phyloP scores from a whole-genome alignment of 805 yeast species.

The Metschnikowia similis region DNA sequence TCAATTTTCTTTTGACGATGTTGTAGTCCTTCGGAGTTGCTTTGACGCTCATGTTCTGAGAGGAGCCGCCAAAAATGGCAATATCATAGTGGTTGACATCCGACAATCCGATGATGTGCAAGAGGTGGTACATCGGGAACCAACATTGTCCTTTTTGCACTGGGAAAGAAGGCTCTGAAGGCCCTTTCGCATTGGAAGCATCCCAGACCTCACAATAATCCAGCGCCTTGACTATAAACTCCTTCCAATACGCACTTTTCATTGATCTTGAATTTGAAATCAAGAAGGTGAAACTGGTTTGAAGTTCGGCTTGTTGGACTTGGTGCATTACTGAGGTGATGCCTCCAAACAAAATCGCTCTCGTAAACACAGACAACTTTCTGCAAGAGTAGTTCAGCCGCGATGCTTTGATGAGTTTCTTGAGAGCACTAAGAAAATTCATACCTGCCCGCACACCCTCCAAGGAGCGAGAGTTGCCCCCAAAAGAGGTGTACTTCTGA shows the following conservation, averaged over 20 bases:
- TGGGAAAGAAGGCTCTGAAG: slow-evolving; percentile 7
- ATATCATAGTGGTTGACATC: slow-evolving; percentile 75
- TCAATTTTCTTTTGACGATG: slow-evolving; percentile 31
- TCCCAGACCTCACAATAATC: slow-evolving; percentile 55
- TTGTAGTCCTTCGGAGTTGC: slow-evolving; percentile 34
- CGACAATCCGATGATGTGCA: slow-evolving; percentile 58
- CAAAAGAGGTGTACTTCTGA: slow-evolving; percentile 2
- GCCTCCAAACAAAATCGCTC: slow-evolving; percentile 64
- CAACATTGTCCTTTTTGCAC: slow-evolving; percentile 42
- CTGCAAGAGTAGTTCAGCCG: slow-evolving; percentile 3
- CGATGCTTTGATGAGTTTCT: slow-evolving; percentile 10
- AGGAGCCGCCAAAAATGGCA: slow-evolving; percentile 77
- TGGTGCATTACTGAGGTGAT: slow-evolving; percentile 62
- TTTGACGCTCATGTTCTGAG: slow-evolving; percentile 51
- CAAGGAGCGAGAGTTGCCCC: background rate
- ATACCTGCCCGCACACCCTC: slow-evolving; percentile 9
- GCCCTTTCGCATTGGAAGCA: slow-evolving; percentile 13
- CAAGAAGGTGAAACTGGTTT: slow-evolving; percentile 41
- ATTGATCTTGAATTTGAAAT: slow-evolving; percentile 22
- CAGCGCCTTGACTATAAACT: slow-evolving; percentile 61
- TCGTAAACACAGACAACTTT: slow-evolving; percentile 49
- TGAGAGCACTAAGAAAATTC: slow-evolving; percentile 17
- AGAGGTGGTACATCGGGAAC: slow-evolving; percentile 65
- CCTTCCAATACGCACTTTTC: slow-evolving; percentile 51
- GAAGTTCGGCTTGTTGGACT: slow-evolving; percentile 69